Percentiles rank a stretch among this genome's conserved stretches.
Conservation (phyloP, 2,329 filamentous ascomycete species). For the Mycosphaerella sp. region DNA sequence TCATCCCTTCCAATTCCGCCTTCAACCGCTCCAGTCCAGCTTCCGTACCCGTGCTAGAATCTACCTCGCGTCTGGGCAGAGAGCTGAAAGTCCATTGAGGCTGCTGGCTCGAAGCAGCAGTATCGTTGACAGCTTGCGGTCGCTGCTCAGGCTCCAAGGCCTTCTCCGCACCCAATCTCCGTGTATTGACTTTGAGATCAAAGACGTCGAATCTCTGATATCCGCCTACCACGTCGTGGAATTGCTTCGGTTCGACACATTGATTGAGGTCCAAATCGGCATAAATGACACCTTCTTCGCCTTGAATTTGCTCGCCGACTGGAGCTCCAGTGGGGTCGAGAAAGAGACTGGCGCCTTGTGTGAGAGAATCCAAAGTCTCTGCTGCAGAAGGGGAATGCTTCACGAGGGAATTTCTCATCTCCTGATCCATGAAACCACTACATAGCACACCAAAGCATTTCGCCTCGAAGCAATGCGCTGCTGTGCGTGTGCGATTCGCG, state of each 20-base stretch:
- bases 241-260: slow-evolving; percentile 52
- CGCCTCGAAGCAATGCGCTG: slow-evolving; percentile 53
- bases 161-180: slow-evolving; percentile 26
- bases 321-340: slow-evolving; percentile 46
- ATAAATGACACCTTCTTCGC: slow-evolving; percentile 47
- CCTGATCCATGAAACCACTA: slow-evolving; percentile 38
- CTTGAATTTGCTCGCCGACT: slow-evolving; percentile 37
- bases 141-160: background rate
- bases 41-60: slow-evolving; percentile 2
- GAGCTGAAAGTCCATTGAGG: slow-evolving; percentile 1
- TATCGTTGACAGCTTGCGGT: background rate
- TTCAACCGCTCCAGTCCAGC: background rate
- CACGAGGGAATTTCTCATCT: slow-evolving; percentile 34
- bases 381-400: slow-evolving; percentile 19
- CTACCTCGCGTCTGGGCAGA: background rate
- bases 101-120: background rate
- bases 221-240: slow-evolving; percentile 51
- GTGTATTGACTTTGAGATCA: slow-evolving; percentile 44
- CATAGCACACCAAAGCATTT: slow-evolving; percentile 52
- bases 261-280: slow-evolving; percentile 46
- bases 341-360: slow-evolving; percentile 46
- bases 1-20: slow-evolving; percentile 6
- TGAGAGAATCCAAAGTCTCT: slow-evolving; percentile 35
- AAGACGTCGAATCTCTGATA: slow-evolving; percentile 53
- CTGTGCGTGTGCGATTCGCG: slow-evolving; percentile 48